Evolutionary conservation across 2,329 filamentous ascomycete species (phyloP), one percentile per base, ranked within the genome.

Genomic region (Sclerotinia subarctica): DNA sequence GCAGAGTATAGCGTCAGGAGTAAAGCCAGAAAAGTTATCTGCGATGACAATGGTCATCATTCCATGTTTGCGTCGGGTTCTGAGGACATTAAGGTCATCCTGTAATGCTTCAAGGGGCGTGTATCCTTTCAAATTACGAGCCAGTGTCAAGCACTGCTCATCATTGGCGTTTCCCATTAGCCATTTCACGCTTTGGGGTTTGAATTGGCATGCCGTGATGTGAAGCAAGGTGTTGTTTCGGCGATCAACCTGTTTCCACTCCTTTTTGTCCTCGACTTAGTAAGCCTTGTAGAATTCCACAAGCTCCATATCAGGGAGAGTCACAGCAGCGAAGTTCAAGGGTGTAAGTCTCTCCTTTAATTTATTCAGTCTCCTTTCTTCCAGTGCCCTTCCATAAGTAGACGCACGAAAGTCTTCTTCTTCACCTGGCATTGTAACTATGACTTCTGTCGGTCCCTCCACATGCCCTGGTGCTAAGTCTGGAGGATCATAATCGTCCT

Each of bases 1-100:
- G 70, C 75, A 79, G 42, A 35, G 54, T 60, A 78, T 71, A 66
- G 73, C 73, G 24, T 73, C 69, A 32, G 72, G 46, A 44, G 67
- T 54, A 64, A 76, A 76, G 59, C 79, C 79, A 67, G 54, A 13
- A 69, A 80, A 80, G 2, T 73, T 59, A 68, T 80, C 78, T 29
- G 78, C 78, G 64, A 64, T 56, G 32, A 49, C 58, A 5, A 69
- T 15, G 42, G 58, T 70, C 60, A 59, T 47, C 42, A 67, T 73
- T n/a, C 67, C 70, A 53, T 52, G 70, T 59, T 64, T 6, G 60
- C 71, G 60, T 80, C 77, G 47, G 26, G 56, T 58, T 58, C 56
- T 58, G 38, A 44, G 24, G 56, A 58, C 7, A 7, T 58, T 3
- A 17, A 80, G 69, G n/a, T 71, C 64, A 60, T 71, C 66, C 69